Base-by-base conservation (phyloP, 768 basidiomycete species). In the Lactarius evosmus region DNA sequence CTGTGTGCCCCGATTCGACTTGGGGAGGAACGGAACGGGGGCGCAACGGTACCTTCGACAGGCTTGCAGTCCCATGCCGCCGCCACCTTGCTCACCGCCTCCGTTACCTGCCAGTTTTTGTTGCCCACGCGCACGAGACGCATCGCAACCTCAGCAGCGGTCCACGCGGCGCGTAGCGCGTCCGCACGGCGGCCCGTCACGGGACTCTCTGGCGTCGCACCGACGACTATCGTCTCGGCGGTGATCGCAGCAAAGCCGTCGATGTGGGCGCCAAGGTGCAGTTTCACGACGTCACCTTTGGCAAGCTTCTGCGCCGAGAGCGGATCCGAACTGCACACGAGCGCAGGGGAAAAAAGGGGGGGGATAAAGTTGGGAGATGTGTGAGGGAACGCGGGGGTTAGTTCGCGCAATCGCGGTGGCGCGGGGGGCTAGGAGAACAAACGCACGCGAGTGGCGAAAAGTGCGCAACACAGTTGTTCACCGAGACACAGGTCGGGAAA, bases 211-310 rank as follows among this genome's bases (percentile, higher is more conserved):
- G 81, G 77, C 60, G 85, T 86, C 40, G 93, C 88, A 44, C 94
- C 92, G 34, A 98, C 84, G 64, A 97, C 85, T 71, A 98, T 76
- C 58, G 96, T 98, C 76, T 99, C 97, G 36, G 93, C 97, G 72
- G 85, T 86, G 75, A 97, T 87, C 59, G 93, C 86, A 22, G 95
- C 95, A 76, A 91, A 98, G 61, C 97, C 97, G 74, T 98, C 96
- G 76, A 99, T 94, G 73, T 99, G 97, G 22, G 95, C 95, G 52
- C 97, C 97, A 65, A 98, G 82, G 75, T 95, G 93, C 67, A 99
- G 78, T 78, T 98, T 98, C 69, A 98, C 96, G 62, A 99, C 86
- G 74, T 99, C 97, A 65, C 86, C 86, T 67, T 93, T 89, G 30
- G 83, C 85, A 68, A 95, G 82, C 56, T 75, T 82, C 74, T 87